A percentile compares a stretch with the other conserved stretches of the same genome.
phyloP scores from a whole-genome alignment of 176 grass and related monocot species.

The Rhynchospora tenuis region DNA sequence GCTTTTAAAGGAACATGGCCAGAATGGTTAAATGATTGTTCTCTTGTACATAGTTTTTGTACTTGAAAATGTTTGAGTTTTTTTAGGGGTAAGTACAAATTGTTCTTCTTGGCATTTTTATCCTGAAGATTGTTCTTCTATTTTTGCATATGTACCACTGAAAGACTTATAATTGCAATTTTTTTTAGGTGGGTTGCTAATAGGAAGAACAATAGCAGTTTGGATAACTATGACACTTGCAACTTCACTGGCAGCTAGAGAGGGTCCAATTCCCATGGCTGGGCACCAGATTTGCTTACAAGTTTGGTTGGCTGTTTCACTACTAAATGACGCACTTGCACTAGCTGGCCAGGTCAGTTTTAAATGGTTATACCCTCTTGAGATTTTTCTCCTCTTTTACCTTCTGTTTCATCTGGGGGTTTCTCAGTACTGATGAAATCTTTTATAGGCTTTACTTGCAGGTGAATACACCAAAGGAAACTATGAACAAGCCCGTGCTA shows the following conservation, averaged over 20 bases:
- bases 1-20: neutral
- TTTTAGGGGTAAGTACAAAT: neutral
- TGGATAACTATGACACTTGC: conserved; percentile 61
- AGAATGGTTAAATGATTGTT: neutral
- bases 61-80: neutral
- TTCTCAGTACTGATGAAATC: neutral
- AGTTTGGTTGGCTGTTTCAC: conserved; percentile 78
- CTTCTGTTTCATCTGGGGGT: neutral
- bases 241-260: conserved; percentile 70
- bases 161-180: neutral
- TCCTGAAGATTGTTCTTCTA: no score
- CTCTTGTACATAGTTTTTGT: neutral
- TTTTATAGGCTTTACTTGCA: conserved; percentile 68
- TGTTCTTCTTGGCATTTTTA: neutral
- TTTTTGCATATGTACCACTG: neutral
- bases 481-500: conserved; percentile 54
- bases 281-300: conserved; percentile 86
- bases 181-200: conserved; percentile 66
- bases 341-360: conserved; percentile 85
- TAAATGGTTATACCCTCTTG: neutral
- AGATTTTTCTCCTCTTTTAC: neutral
- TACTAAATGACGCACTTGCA: conserved; percentile 85
- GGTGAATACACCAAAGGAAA: conserved; percentile 71
- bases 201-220: conserved; percentile 76
- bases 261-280: conserved; percentile 86